A percentile compares a stretch with the other conserved stretches of the same genome.
These are phyloP conservation scores for Aspergillus bombycis DNA, from an alignment of 2,329 filamentous ascomycete genomes.

Conservation along the genomic window DNA sequence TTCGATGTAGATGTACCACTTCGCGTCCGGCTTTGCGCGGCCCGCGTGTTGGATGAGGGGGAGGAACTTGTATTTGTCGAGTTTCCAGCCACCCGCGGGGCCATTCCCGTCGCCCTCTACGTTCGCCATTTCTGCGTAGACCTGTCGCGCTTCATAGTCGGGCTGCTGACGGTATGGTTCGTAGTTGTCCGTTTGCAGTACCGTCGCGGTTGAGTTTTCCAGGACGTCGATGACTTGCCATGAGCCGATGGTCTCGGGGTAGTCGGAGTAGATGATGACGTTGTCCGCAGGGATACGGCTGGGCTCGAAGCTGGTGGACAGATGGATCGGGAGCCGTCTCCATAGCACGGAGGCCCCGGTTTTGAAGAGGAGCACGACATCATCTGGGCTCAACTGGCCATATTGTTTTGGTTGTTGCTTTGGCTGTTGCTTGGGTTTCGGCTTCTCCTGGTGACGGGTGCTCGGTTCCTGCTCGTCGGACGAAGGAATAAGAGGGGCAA, in stretches of 20 bases:
- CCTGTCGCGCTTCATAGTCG: conserved; percentile 28
- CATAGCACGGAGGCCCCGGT: conserved; percentile 31
- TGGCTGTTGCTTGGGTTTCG: not conserved
- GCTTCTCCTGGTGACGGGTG: not conserved
- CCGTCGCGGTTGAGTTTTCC: conserved; percentile 23
- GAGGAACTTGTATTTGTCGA: conserved; percentile 65
- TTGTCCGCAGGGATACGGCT: conserved; percentile 27
- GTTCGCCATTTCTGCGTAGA: conserved; percentile 27
- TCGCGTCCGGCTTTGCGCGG: conserved; percentile 22
- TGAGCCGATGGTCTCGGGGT: conserved; percentile 26
- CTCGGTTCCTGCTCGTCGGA: not conserved
- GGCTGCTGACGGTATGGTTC: conserved; percentile 25
- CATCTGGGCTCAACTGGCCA: not conserved
- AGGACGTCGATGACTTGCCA: conserved; percentile 29
- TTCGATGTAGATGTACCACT: conserved; percentile 65
- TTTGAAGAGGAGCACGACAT: conserved; percentile 24
- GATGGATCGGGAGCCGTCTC: conserved; percentile 31
- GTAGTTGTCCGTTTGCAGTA: conserved; percentile 20
- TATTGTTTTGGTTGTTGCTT: not conserved
- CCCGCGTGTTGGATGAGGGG: conserved; percentile 4
- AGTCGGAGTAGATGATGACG: conserved; percentile 29
- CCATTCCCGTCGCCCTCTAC: conserved; percentile 23
- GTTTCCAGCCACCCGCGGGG: conserved; percentile 49
- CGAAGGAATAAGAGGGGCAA: not conserved
- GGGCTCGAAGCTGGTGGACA: conserved; percentile 28